Evolutionary conservation across 1,284 basidiomycete species (phyloP).

Genomic region (Trichosporon coremiiforme): DNA sequence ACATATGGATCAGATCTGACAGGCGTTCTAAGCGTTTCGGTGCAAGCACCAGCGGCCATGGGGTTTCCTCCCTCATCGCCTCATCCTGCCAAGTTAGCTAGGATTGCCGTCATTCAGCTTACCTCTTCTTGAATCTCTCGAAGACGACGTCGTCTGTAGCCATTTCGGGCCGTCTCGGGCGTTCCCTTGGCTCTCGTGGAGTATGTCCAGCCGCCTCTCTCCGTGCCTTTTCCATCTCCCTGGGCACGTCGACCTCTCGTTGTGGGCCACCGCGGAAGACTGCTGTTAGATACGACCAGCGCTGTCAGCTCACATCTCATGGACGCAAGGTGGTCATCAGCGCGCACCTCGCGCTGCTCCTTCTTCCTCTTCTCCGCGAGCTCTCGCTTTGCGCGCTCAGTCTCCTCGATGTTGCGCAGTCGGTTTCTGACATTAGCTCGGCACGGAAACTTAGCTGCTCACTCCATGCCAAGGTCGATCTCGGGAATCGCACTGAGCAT

Average conservation of each 20-base stretch:
- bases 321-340: slow-evolving; percentile 70
- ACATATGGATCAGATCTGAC: not conserved
- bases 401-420: slow-evolving; percentile 92
- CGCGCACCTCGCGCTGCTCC: slow-evolving; percentile 55
- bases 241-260: slow-evolving; percentile 75
- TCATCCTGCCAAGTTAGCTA: slow-evolving; percentile 6
- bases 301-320: slow-evolving; percentile 69
- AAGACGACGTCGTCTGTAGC: slow-evolving; percentile 87
- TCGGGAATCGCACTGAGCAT: slow-evolving; percentile 98
- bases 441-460: slow-evolving; percentile 53
- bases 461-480: slow-evolving; percentile 98
- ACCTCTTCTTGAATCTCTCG: slow-evolving; percentile 59
- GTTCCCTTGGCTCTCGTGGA: slow-evolving; percentile 60
- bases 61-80: not conserved
- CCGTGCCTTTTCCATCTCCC: slow-evolving; percentile 80
- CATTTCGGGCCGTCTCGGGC: slow-evolving; percentile 61
- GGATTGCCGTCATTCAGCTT: slow-evolving; percentile 24
- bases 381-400: slow-evolving; percentile 87
- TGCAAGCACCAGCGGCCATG: not conserved
- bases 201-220: slow-evolving; percentile 73
- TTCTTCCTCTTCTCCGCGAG: slow-evolving; percentile 66
- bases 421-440: slow-evolving; percentile 64
- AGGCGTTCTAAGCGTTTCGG: not conserved
- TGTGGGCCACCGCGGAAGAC: slow-evolving; percentile 77
- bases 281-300: slow-evolving; percentile 46